Evolutionary conservation across 129 eudicot species (phyloP), one percentile per base, ranked within the genome.

Genomic region (Dittrichia graveolens): DNA sequence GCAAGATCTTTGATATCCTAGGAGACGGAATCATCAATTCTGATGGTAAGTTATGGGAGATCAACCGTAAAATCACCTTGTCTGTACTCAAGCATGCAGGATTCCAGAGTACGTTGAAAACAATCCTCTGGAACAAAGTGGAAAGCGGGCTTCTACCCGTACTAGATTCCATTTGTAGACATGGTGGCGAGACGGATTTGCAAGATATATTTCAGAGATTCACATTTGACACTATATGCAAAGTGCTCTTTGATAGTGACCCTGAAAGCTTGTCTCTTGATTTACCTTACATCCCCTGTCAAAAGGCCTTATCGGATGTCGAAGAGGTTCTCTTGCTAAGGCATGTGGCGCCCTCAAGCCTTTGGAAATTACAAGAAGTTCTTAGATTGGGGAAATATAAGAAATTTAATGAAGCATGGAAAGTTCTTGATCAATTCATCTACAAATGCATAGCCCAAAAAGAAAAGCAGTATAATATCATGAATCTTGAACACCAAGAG

Each of bases 301-400:
- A 44, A 9, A 80, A 80, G 52, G 90, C 83, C 3, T 73, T 83
- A 5, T n/a, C 19, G 0, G 67, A 65, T 3, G 43, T 37, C 4
- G 55, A 44, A 63, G 81, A 71, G 56, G 79, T 78, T 0, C 5
- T 84, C 5, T 31, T 87, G 62, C 24, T 35, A 40, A 74, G 93
- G 66, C 85, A 79, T 55, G 1, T 73, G 7, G 1, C 64, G 43
- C 89, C 89, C 0, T 72, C 55, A 60, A n/a, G 12, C 8, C 1
- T 72, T 11, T 75, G 85, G 83, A 87, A 75, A 71, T 45, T 84
- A 6, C 80, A 78, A 64, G 37, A 75, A n/a, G 37, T 79, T 82
- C 77, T 82, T 49, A n/a, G 63, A 9, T 35, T 77, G 13, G 93
- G 93, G 5, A 74, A 77, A 4, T 89, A 87, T 60, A 79, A 45